phyloP scores from a whole-genome alignment of 495 filamentous ascomycete genomes.

The Talaromyces stipitatus region DNA sequence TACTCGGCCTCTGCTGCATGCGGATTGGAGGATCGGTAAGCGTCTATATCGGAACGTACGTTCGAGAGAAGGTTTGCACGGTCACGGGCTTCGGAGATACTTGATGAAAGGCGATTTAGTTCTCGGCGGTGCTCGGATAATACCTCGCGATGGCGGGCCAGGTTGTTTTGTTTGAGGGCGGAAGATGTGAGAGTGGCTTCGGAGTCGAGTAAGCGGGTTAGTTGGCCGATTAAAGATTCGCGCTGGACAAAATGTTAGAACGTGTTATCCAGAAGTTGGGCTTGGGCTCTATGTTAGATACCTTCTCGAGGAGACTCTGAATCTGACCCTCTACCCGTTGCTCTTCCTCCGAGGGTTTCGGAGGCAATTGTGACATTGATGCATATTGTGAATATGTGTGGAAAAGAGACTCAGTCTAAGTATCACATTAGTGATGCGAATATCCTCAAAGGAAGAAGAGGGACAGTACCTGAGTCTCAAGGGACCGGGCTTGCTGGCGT shows the following conservation, averaged over 20 bases:
- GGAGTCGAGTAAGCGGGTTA: conserved; percentile 85
- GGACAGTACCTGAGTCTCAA: conserved; percentile 80
- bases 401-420: conserved; percentile 84
- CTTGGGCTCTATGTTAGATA: too few relatives aligned
- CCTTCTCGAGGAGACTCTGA: conserved; percentile 76
- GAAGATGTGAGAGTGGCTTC: conserved; percentile 85
- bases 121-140: conserved; percentile 82
- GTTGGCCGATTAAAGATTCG: conserved; percentile 72
- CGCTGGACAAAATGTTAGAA: conserved; percentile 45
- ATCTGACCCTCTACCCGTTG: conserved; percentile 68
- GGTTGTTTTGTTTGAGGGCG: conserved; percentile 89
- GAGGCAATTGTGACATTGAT: conserved; percentile 68
- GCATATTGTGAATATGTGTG: conserved; percentile 94
- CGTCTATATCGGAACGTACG: conserved; percentile 85
- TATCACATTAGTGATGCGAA: background rate
- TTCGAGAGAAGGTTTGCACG: conserved; percentile 86
- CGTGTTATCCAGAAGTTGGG: too few relatives aligned
- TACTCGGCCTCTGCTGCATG: conserved; percentile 83
- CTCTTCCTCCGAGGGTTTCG: conserved; percentile 82
- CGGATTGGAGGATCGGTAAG: conserved; percentile 76
- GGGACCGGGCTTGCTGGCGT: conserved; percentile 79
- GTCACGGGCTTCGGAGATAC: conserved; percentile 66
- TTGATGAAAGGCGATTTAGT: conserved; percentile 59
- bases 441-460: background rate
- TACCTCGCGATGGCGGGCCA: conserved; percentile 85